These are phyloP conservation scores for Nicotiana tabacum DNA, from an alignment of 257 asterid species.

Conservation along the genomic window DNA sequence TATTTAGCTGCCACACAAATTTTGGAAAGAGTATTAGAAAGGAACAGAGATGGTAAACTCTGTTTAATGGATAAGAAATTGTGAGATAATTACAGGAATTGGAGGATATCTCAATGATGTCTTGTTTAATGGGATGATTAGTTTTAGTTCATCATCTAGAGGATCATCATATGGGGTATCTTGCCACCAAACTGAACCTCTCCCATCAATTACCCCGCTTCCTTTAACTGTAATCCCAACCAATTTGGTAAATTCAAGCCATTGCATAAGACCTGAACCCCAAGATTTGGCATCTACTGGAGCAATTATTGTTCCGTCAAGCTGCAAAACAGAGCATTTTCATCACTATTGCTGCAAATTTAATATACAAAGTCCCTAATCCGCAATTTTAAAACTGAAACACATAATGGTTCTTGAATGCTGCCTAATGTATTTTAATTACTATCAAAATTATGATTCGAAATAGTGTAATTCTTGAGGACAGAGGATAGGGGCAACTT, in stretches of 20 bases:
- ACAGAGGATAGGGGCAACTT: background rate
- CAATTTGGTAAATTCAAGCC: conserved; percentile 81
- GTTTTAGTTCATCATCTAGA: conserved; percentile 66
- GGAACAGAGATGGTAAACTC: background rate
- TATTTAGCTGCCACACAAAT: conserved; percentile 33
- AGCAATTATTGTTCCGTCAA: conserved; percentile 81
- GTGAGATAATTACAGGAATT: conserved; percentile 38
- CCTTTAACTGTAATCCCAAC: conserved; percentile 80
- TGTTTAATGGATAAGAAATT: background rate
- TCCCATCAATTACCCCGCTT: conserved; percentile 70
- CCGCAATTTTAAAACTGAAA: background rate
- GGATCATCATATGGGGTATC: conserved; percentile 53
- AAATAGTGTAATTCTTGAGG: background rate
- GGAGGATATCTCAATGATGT: conserved; percentile 34
- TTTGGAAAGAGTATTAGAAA: background rate
- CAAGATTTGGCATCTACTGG: conserved; percentile 66
- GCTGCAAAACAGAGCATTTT: conserved; percentile 38
- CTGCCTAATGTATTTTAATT: background rate
- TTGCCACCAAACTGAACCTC: conserved; percentile 93
- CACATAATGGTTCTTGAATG: background rate
- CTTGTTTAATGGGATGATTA: conserved; percentile 53
- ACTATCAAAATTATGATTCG: background rate
- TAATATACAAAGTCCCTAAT: background rate
- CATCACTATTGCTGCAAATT: background rate
- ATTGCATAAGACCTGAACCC: conserved; percentile 81